Evolutionary conservation across 192 early-diverging fungal genomes (phyloP), one percentile per base, ranked within the genome.

Genomic region (Podila clonocystis): DNA sequence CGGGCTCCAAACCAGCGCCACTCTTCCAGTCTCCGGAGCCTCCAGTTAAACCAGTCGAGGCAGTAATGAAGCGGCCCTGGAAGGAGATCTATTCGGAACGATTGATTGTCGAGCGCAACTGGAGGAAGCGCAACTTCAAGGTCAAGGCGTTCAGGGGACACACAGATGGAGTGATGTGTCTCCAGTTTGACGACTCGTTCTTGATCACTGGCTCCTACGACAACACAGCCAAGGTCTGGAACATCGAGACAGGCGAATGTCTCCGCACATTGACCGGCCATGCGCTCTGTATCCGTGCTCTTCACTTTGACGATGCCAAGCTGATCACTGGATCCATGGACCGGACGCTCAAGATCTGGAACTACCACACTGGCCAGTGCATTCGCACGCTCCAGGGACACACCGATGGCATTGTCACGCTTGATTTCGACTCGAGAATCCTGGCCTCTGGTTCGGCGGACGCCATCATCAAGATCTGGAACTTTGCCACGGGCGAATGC

Each of bases 61-160:
- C 41, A 28, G 55, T 61, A 19, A 67, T 74, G 11, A 89, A 89
- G 22, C 91, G 95, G 8, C 92, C 93, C 3, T 99, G 97, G 97
- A 99, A 99, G 85, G 91, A 92, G 58, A 93, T 99, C 31, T 99
- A 97, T 82, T 91, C 95, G 8, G 97, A 98, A 75, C 92, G 98
- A 17, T 85, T 95, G 38, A 87, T 94, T 13, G 92, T 99, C 6
- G 97, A 94, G 73, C 92, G 96, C 30, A 97, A 98, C 85, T 99
- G 98, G 98, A 86, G 97, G 63, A 91, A 91, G 66, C 91, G 91
- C 68, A 91, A 91, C 61, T 97, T 91, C 79, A 80, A 76, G 15
- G 72, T 87, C 61, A 89, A 85, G 11, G 85, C 86, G 15, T 84
- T 97, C 9, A 79, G 77, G 9, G 96, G 94, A 28, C 97, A 99